These are phyloP conservation scores for Leccinellum rugosiceps DNA, from an alignment of 768 basidiomycete species.

Conservation along the genomic window DNA sequence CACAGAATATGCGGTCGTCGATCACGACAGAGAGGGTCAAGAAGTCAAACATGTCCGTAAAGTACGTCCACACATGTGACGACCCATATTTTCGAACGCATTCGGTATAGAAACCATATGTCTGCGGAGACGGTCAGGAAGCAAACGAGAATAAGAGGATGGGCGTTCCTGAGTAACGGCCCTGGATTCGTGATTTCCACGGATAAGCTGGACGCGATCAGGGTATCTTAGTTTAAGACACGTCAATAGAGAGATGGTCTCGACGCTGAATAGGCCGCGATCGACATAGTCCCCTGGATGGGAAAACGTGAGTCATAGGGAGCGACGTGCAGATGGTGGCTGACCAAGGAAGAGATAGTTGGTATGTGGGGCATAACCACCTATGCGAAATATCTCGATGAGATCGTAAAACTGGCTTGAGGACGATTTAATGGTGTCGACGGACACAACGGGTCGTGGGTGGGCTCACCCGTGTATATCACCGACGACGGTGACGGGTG, in stretches of 20 bases:
- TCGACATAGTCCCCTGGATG: constrained; percentile 93
- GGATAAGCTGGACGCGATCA: constrained; percentile 91
- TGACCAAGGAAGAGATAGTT: constrained; percentile 97
- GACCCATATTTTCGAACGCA: constrained; percentile 97
- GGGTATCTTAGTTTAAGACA: constrained; percentile 97
- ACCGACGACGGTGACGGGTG: constrained; percentile 97
- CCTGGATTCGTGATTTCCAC: constrained; percentile 97
- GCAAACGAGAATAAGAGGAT: not conserved
- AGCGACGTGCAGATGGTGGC: constrained; percentile 23
- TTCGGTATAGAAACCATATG: constrained; percentile 98
- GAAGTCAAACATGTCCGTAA: constrained; percentile 99
- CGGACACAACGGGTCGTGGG: constrained; percentile 4
- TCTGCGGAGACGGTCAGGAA: constrained; percentile 48
- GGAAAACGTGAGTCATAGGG: constrained; percentile 6
- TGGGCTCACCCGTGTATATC: constrained; percentile 94
- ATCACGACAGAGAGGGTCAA: constrained; percentile 96
- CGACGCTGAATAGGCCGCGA: constrained; percentile 94
- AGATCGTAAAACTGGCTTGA: constrained; percentile 98
- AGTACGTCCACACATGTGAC: constrained; percentile 97
- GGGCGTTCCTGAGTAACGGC: constrained; percentile 92
- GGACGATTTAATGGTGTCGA: constrained; percentile 34
- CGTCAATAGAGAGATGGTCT: constrained; percentile 95
- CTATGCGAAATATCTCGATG: constrained; percentile 98
- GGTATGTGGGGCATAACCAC: constrained; percentile 92
- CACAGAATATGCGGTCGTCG: constrained; percentile 98